Evolutionary conservation across 2,329 filamentous ascomycete genomes (phyloP), one percentile per base, ranked within the genome.

Genomic region (Fusarium sp.): DNA sequence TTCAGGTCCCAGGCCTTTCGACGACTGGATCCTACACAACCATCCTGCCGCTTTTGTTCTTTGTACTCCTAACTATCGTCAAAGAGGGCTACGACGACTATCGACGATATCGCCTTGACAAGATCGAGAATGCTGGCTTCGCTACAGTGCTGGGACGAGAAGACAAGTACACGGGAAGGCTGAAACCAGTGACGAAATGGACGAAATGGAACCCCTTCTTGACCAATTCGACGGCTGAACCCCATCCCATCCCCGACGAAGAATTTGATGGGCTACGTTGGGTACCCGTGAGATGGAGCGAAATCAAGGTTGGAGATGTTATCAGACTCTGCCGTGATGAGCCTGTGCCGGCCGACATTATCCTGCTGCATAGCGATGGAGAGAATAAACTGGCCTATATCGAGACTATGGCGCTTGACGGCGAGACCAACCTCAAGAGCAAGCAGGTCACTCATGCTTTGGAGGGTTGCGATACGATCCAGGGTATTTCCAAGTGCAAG

Each of bases 11-110:
- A 11, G 89, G 87, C 17, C 79, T 92, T 43, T 91, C 88, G 72
- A 93, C 90, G 3, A 92, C 90, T 6, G 90, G 90, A 72, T 88
- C 75, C 35, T 92, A 85, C 67, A 93, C 90, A 5, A 93, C 90
- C 2, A 87, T 93, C 64, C 79, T 92, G 27, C 90, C 90, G 0
- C 77, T 93, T 19, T 72, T 90, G 57, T 89, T 93, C 73, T 93
- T 93, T 72, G 90, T 96, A 36, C 80, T 87, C 32, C 80, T 96
- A 55, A 95, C 92, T 0, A 90, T 96, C 68, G 82, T 82, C 25
- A 96, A 96, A 72, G 92, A 96, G 77, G 92, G 92, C 0, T 95
- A 92, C 67, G 92, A 96, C 72, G 92, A 96, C 73, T 88, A 89
- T 69, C 86, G 90, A 67, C 83, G 92, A 57, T 90, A 95, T 75